These are phyloP conservation scores for Lasiodiplodia gonubiensis DNA, from an alignment of 2,329 filamentous ascomycete genomes.

Conservation along the genomic window DNA sequence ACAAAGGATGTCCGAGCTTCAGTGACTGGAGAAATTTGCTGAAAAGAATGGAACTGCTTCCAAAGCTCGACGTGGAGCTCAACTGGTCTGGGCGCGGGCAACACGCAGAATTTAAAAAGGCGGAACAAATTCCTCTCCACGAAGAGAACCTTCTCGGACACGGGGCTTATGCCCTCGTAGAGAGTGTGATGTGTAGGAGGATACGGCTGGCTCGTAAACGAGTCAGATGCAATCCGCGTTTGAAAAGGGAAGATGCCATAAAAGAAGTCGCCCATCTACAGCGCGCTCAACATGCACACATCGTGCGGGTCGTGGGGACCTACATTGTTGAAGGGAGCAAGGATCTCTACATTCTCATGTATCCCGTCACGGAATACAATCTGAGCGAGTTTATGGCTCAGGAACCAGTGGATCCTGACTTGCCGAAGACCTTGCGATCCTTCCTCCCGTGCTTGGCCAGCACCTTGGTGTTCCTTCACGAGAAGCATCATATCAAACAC, in stretches of 20 bases:
- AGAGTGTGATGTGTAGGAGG: conserved; percentile 32
- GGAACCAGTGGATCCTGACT: background rate
- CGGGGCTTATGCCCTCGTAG: conserved; percentile 31
- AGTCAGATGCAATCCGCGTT: conserved; percentile 29
- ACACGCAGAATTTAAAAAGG: conserved; percentile 3
- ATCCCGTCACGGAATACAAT: background rate
- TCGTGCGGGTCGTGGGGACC: conserved; percentile 41
- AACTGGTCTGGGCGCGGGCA: conserved; percentile 22
- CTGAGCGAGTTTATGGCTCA: conserved; percentile 28
- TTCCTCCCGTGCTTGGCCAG: conserved; percentile 32
- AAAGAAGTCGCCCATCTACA: conserved; percentile 43
- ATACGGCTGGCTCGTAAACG: conserved; percentile 36
- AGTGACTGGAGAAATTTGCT: background rate
- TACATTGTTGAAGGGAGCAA: conserved; percentile 33
- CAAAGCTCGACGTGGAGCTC: background rate
- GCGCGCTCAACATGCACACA: conserved; percentile 27
- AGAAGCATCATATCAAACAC: conserved; percentile 32
- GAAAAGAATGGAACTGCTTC: background rate
- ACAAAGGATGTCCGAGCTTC: background rate
- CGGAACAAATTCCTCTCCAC: background rate
- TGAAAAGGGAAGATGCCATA: conserved; percentile 33
- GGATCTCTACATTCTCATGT: background rate
- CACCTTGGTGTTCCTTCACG: conserved; percentile 33
- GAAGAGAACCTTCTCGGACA: conserved; percentile 22
- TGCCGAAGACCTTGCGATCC: background rate